Percentiles rank a stretch among this genome's conserved stretches.
phyloP scores from a whole-genome alignment of 768 basidiomycete genomes.

The Leccinum broughii region DNA sequence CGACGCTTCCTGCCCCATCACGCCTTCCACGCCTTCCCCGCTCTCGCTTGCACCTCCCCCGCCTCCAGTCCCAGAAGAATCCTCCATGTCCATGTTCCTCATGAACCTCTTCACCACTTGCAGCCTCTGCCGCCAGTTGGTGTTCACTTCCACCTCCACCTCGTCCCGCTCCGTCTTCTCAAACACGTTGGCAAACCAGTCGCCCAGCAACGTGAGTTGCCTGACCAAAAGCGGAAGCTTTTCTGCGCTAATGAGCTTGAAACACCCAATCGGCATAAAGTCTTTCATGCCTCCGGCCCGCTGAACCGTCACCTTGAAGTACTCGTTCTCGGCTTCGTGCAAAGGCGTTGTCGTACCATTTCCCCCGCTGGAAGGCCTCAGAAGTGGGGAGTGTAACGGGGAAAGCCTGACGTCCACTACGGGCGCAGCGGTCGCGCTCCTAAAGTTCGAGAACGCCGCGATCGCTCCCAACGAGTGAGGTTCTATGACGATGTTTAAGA shows the following conservation, averaged over 20 bases:
- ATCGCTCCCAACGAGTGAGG: constrained; percentile 86
- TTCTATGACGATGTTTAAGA: constrained; percentile 95
- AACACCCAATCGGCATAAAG: constrained; percentile 88
- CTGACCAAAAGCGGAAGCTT: constrained; percentile 85
- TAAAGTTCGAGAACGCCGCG: constrained; percentile 77
- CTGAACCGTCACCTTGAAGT: constrained; percentile 94
- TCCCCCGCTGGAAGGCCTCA: constrained; percentile 13
- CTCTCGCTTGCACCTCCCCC: constrained; percentile 16
- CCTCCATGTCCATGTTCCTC: constrained; percentile 28
- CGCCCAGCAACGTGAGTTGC: constrained; percentile 82
- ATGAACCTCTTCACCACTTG: constrained; percentile 75
- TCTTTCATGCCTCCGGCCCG: constrained; percentile 89
- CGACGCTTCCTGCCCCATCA: constrained; percentile 53
- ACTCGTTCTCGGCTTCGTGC: constrained; percentile 83
- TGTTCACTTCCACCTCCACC: constrained; percentile 71
- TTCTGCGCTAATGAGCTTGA: constrained; percentile 91
- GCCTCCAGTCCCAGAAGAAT: constrained; percentile 21
- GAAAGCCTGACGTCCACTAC: constrained; percentile 19
- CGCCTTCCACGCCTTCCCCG: constrained; percentile 37
- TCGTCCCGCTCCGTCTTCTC: constrained; percentile 72
- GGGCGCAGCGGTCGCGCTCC: constrained; percentile 6
- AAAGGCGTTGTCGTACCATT: constrained; percentile 6
- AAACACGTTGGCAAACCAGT: constrained; percentile 89
- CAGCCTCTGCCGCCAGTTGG: constrained; percentile 84
- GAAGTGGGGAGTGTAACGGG: constrained; percentile 21